phyloP scores from a whole-genome alignment of 257 asterid species.

The Fraxinus americana region DNA sequence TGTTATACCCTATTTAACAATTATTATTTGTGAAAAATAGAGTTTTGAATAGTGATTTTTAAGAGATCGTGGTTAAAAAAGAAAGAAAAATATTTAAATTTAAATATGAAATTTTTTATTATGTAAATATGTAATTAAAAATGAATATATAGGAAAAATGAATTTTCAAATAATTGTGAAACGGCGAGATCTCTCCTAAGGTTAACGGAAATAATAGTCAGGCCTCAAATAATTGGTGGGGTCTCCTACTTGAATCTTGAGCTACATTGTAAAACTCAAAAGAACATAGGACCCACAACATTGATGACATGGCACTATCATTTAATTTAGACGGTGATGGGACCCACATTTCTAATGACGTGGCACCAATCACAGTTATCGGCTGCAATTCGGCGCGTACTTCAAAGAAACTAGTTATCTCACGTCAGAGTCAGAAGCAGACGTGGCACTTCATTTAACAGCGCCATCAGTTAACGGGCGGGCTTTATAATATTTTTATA shows the following conservation, averaged over 20 bases:
- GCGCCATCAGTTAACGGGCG: not conserved
- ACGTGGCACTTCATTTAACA: slow-evolving; percentile 34
- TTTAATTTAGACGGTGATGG: no score
- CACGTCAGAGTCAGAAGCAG: slow-evolving; percentile 33
- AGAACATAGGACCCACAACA: not conserved
- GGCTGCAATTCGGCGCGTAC: slow-evolving; percentile 28
- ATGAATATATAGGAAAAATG: no score
- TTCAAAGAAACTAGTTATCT: slow-evolving; percentile 45
- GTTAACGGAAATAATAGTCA: slow-evolving; percentile 7
- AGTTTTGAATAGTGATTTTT: no score
- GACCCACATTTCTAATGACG: slow-evolving; percentile 1
- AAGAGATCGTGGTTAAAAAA: no score
- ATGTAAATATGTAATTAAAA: no score
- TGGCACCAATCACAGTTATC: slow-evolving; percentile 38
- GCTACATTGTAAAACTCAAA: not conserved
- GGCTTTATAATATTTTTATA: not conserved
- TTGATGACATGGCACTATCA: slow-evolving; percentile 33
- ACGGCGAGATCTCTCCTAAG: not conserved
- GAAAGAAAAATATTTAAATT: no score
- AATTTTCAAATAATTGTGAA: no score
- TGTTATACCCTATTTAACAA: no score
- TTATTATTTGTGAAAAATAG: no score
- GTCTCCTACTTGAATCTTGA: not conserved
- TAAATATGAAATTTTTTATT: no score
- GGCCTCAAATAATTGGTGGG: not conserved